Percentiles rank a stretch among this genome's conserved stretches.
phyloP scores from a whole-genome alignment of 495 filamentous ascomycete species.

The Neurospora intermedia region DNA sequence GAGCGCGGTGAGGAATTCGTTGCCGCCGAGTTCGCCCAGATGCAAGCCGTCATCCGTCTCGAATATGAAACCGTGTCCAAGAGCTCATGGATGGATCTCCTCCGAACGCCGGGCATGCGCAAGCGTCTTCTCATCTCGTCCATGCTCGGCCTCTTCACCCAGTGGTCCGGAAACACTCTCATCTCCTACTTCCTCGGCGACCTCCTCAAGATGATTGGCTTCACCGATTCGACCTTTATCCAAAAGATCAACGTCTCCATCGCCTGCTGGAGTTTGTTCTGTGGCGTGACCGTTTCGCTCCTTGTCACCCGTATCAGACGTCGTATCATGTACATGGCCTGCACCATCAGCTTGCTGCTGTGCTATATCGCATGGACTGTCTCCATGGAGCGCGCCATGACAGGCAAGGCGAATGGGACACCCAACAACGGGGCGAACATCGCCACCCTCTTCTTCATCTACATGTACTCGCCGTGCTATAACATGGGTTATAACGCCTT shows the following conservation, averaged over 20 bases:
- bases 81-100: constrained; percentile 44
- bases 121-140: constrained; percentile 46
- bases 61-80: constrained; percentile 42
- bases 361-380: constrained; percentile 53
- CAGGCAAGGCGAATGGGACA: constrained; percentile 23
- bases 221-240: constrained; percentile 39
- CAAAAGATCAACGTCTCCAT: constrained; percentile 48
- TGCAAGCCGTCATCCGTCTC: constrained; percentile 45
- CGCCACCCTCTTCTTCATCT: constrained; percentile 49
- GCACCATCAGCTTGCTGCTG: constrained; percentile 38
- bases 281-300: constrained; percentile 40
- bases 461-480: constrained; percentile 51
- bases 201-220: constrained; percentile 39
- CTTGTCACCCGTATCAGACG: constrained; percentile 42
- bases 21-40: constrained; percentile 50
- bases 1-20: constrained; percentile 45
- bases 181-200: constrained; percentile 50
- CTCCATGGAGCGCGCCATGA: constrained; percentile 43
- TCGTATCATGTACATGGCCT: constrained; percentile 48
- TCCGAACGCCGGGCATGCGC: constrained; percentile 44
- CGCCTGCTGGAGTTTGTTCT: constrained; percentile 46
- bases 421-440: constrained; percentile 31
- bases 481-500: constrained; percentile 60
- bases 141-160: constrained; percentile 50
- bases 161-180: constrained; percentile 56